phyloP scores from a whole-genome alignment of 1,139 yeast species.

The Saccharomyces hybrid region DNA sequence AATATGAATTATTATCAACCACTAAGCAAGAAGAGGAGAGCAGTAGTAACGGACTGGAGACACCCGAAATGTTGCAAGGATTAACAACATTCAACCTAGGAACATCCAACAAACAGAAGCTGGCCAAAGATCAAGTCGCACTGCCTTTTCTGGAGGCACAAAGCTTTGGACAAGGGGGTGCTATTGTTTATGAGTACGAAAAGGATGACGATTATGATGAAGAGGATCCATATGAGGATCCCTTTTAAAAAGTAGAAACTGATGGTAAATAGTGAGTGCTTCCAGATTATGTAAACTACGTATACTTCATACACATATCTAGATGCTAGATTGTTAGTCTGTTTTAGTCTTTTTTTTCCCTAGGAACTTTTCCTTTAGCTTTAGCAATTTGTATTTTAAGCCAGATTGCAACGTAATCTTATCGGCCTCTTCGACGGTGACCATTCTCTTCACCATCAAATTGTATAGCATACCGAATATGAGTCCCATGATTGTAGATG shows the following conservation, averaged over 20 bases:
- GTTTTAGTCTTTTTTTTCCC: not conserved
- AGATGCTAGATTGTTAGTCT: not conserved
- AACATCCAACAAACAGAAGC: conserved; percentile 64
- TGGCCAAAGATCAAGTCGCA: conserved; percentile 77
- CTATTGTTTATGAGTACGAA: conserved; percentile 88
- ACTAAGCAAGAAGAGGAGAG: conserved; percentile 26
- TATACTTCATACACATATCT: not conserved
- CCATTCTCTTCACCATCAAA: conserved; percentile 62
- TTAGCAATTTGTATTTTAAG: conserved; percentile 14
- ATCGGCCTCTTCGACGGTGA: conserved; percentile 72
- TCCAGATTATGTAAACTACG: not conserved
- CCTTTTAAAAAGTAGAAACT: conserved; percentile 42
- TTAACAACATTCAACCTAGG: conserved; percentile 82
- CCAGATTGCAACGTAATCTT: conserved; percentile 13
- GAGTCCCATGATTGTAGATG: conserved; percentile 88
- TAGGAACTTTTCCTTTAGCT: conserved; percentile 9
- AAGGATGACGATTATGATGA: conserved; percentile 86
- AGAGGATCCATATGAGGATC: conserved; percentile 96
- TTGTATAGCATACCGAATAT: conserved; percentile 86
- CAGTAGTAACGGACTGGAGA: conserved; percentile 31
- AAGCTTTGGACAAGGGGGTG: conserved; percentile 70
- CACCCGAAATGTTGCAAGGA: conserved; percentile 47
- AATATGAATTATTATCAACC: conserved; percentile 31
- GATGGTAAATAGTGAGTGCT: not conserved
- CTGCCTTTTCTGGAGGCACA: conserved; percentile 89